These are phyloP conservation scores for Balakata baccata DNA, from an alignment of 345 rosid species.

Conservation along the genomic window DNA sequence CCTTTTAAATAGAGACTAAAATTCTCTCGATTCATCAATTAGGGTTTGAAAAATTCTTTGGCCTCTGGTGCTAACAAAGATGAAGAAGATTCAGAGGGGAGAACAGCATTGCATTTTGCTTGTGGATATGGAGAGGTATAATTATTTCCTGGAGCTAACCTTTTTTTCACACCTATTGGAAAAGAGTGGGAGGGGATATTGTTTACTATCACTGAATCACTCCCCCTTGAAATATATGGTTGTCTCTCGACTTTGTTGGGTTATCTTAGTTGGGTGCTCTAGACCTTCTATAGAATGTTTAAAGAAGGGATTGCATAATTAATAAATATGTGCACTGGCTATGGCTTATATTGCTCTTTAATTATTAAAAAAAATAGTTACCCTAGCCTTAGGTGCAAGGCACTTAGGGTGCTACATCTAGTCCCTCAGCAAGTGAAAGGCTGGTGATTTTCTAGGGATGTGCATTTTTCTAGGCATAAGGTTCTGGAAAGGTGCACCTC, in stretches of 20 bases:
- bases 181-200: not conserved
- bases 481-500: not conserved
- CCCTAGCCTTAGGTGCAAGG: not conserved
- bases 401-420: not conserved
- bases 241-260: not conserved
- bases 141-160: not conserved
- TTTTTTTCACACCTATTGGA: not conserved
- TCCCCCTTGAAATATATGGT: not conserved
- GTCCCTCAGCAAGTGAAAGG: not conserved
- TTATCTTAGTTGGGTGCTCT: not conserved
- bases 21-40: not conserved
- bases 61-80: constrained; percentile 86
- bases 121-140: constrained; percentile 99
- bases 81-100: constrained; percentile 98
- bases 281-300: not conserved
- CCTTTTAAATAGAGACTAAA: not conserved
- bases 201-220: not conserved
- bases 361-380: too few relatives aligned
- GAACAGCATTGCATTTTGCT: constrained; percentile 97
- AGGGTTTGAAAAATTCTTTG: constrained; percentile 85
- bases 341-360: not conserved
- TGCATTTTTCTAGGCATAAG: not conserved
- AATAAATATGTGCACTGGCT: not conserved
- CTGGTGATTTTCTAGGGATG: not conserved
- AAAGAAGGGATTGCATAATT: not conserved